Conservation (phyloP, 371 early-diverging fungal genomes). For the Batkoa obscura region DNA sequence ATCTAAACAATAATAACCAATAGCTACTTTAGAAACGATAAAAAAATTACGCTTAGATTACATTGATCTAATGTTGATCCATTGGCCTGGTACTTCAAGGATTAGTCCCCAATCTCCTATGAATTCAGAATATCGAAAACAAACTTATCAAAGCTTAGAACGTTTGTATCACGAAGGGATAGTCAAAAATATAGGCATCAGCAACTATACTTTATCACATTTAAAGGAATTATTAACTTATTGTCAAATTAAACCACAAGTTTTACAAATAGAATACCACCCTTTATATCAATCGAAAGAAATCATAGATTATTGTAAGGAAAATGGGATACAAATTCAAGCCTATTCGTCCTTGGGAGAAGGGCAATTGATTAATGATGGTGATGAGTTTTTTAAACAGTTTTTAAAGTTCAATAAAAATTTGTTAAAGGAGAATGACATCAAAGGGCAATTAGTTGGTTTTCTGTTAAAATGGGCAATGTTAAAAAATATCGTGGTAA, state of each 20-base stretch:
- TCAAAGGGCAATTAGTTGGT: constrained; percentile 9
- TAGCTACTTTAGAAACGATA: constrained; percentile 35
- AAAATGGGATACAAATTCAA: constrained; percentile 38
- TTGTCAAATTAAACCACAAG: constrained; percentile 29
- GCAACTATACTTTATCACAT: constrained; percentile 52
- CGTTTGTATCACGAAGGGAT: constrained; percentile 24
- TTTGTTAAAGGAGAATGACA: background rate
- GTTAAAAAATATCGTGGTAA: constrained; percentile 28
- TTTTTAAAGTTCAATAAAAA: background rate
- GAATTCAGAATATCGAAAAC: constrained; percentile 23
- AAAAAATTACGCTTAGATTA: constrained; percentile 38
- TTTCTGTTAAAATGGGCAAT: constrained; percentile 33
- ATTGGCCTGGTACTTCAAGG: constrained; percentile 58
- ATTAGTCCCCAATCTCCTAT: constrained; percentile 17
- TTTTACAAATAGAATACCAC: constrained; percentile 57
- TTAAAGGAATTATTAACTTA: constrained; percentile 26
- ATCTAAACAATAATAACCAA: constrained; percentile 6
- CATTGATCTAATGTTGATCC: constrained; percentile 73
- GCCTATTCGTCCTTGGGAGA: constrained; percentile 89
- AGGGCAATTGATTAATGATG: constrained; percentile 17
- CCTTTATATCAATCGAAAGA: constrained; percentile 30
- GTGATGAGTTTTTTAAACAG: background rate
- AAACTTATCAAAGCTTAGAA: constrained; percentile 56
- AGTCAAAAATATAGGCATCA: constrained; percentile 57
- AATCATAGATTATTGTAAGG: constrained; percentile 26